These are phyloP conservation scores for Verticillium nonalfalfae DNA, from an alignment of 2,329 filamentous ascomycete species.

Conservation along the genomic window DNA sequence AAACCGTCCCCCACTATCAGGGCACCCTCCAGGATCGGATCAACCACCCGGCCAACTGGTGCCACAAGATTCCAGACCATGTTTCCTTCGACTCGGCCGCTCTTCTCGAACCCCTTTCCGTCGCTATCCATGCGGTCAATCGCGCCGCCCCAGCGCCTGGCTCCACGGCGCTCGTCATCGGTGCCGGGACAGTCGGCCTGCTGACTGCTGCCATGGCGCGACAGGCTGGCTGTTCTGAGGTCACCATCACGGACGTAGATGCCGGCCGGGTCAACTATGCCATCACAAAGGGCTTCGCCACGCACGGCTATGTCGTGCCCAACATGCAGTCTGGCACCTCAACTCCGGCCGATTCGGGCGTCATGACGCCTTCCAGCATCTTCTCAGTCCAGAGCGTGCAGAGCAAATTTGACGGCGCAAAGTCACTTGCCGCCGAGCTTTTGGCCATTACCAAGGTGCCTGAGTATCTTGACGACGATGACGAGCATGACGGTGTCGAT, in stretches of 20 bases:
- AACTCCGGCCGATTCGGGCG: slow-evolving; percentile 33
- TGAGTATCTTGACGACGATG: slow-evolving; percentile 23
- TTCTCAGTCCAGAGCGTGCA: slow-evolving; percentile 39
- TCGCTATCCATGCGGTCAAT: slow-evolving; percentile 56
- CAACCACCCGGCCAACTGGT: slow-evolving; percentile 57
- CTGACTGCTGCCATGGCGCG: slow-evolving; percentile 57
- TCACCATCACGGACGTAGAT: slow-evolving; percentile 57
- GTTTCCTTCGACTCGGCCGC: slow-evolving; percentile 55
- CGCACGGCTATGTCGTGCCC: slow-evolving; percentile 50
- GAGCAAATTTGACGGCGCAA: slow-evolving; percentile 45
- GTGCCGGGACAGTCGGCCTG: slow-evolving; percentile 57
- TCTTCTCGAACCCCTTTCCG: slow-evolving; percentile 55
- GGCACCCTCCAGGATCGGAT: slow-evolving; percentile 57
- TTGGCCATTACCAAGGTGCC: slow-evolving; percentile 29
- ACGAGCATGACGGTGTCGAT: slow-evolving; percentile 59
- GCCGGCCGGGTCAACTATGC: slow-evolving; percentile 54
- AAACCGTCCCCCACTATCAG: slow-evolving; percentile 57
- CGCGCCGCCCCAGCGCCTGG: slow-evolving; percentile 44
- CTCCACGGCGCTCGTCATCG: slow-evolving; percentile 56
- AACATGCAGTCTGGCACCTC: slow-evolving; percentile 36
- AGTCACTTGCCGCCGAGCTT: slow-evolving; percentile 41
- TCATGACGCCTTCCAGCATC: slow-evolving; percentile 36
- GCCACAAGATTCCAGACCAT: slow-evolving; percentile 55
- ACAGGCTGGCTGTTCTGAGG: slow-evolving; percentile 50
- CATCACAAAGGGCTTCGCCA: slow-evolving; percentile 51